Evolutionary conservation across 2,329 filamentous ascomycete species (phyloP).

Genomic region (Leptographium flavum): DNA sequence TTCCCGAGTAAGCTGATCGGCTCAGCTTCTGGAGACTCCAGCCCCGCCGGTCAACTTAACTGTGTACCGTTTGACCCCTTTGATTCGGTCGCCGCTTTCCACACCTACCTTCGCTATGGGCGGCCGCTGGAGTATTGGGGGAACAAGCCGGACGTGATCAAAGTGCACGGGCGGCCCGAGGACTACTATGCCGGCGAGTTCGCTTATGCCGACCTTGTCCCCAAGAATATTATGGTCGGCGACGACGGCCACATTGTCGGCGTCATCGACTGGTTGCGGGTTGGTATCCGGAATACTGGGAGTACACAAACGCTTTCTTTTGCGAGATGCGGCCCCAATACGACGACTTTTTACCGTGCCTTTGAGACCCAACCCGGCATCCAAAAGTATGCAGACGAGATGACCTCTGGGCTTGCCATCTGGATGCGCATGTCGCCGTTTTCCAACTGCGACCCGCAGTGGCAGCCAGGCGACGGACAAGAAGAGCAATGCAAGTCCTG

Average conservation of each 20-base stretch:
- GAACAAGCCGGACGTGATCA: background rate
- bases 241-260: background rate
- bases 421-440: background rate
- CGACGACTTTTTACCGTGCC: background rate
- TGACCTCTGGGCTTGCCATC: background rate
- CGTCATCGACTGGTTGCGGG: conserved; percentile 1
- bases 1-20: background rate
- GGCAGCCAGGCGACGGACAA: background rate
- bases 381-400: background rate
- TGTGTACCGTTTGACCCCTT: background rate
- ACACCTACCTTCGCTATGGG: background rate
- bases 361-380: background rate
- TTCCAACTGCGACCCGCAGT: background rate
- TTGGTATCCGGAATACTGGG: background rate
- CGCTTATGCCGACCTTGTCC: background rate
- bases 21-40: background rate
- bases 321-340: too few relatives aligned
- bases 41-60: background rate
- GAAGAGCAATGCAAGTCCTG: too few relatives aligned
- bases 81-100: background rate
- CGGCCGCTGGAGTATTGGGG: background rate
- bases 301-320: too few relatives aligned
- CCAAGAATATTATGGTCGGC: background rate
- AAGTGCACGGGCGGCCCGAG: background rate
- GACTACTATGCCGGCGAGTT: background rate